Evolutionary conservation across 108 stramenopile genomes (phyloP), one percentile per base, ranked within the genome.

Genomic region (Cyclostephanos tholiformis): DNA sequence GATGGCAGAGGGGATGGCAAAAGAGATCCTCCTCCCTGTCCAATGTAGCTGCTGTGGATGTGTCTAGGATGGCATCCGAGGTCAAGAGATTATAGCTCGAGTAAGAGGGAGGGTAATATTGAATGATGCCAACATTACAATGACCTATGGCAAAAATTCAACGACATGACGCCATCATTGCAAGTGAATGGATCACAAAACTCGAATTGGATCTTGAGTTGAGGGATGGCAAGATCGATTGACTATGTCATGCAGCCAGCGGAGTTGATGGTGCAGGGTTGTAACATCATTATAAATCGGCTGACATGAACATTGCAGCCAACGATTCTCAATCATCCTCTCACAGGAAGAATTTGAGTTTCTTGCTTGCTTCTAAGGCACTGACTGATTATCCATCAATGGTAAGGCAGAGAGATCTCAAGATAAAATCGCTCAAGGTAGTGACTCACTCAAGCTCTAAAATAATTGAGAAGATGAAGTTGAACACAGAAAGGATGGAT

Each of bases 401-500:
- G 63, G 27, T 72, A 48, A 39, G 58, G 56, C 51, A 80, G 20
- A 67, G 71, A 56, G 79, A 80, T 61, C 22, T 50, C 10, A 58
- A 77, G 55, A 62, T 72, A 25, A 38, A 51, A 17, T 30, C 59
- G 10, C 79, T 80, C 9, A 49, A 73, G 36, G 62, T 48, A 8
- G 69, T 59, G 6, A 29, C 73, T n/a, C 41, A 80, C 46, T 25
- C 79, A 12, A 73, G 73, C 67, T 67, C 67, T 10, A 51, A 60
- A 35, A 65, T 67, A 12, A 69, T 68, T 30, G 67, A 72, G 16
- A 72, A 80, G 49, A 48, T 80, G 27, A 72, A 64, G 44, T 39
- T 27, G 6, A 72, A 80, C 51, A 72, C 73, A 10, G 59, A 73
- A 20, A 73, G 56, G 36, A 65, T 80, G 46, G 64, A 80, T 29